Evolutionary conservation across 2,329 filamentous ascomycete genomes (phyloP).

Genomic region (Cordyceps javanica): DNA sequence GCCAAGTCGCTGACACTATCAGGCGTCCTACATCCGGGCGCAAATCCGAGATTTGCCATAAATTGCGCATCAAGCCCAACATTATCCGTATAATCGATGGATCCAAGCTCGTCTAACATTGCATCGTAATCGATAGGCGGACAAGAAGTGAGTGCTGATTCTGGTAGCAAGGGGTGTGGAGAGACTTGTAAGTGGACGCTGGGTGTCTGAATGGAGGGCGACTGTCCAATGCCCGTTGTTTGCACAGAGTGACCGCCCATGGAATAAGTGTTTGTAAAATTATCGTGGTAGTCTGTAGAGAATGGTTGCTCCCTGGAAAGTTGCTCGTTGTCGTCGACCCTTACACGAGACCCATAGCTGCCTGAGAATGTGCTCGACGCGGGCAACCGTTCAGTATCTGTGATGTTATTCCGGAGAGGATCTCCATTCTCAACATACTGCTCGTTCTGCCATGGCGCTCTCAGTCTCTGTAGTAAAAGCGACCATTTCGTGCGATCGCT

Average conservation of each 20-base stretch:
- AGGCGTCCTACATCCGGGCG: slow-evolving; percentile 52
- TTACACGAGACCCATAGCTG: neutral
- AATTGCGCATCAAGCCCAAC: slow-evolving; percentile 55
- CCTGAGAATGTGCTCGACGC: neutral
- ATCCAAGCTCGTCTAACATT: slow-evolving; percentile 45
- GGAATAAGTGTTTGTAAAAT: neutral
- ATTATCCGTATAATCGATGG: slow-evolving; percentile 42
- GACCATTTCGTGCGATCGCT: slow-evolving; percentile 29
- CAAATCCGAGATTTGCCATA: slow-evolving; percentile 61
- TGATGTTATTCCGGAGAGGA: neutral
- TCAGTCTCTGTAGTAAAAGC: slow-evolving; percentile 21
- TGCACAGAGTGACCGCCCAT: neutral
- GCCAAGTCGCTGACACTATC: slow-evolving; percentile 33
- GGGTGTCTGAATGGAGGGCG: neutral
- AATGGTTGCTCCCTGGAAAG: neutral
- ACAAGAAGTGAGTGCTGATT: slow-evolving; percentile 14
- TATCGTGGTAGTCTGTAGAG: neutral
- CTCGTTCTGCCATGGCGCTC: slow-evolving; percentile 20
- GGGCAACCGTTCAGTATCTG: neutral
- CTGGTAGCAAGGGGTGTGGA: slow-evolving; percentile 18
- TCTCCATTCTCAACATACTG: neutral
- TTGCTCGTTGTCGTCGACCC: neutral
- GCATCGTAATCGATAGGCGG: slow-evolving; percentile 42
- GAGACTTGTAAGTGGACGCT: neutral
- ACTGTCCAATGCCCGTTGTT: neutral